Evolutionary conservation across 2,329 filamentous ascomycete species (phyloP).

Genomic region (Leptosphaerulina australis): DNA sequence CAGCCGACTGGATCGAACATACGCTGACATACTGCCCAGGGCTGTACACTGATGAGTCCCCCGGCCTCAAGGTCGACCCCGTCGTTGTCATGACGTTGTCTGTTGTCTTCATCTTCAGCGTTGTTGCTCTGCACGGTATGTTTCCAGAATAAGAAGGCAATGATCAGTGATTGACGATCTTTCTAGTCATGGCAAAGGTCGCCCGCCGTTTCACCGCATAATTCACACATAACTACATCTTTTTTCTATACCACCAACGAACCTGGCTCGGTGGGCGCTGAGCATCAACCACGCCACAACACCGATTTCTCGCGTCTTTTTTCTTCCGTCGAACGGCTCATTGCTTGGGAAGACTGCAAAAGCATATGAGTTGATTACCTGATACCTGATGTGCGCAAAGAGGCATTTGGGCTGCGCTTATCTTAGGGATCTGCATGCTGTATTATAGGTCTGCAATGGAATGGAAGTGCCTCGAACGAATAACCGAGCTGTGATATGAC

Average conservation of each 20-base stretch:
- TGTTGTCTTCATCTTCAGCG: slow-evolving; percentile 97
- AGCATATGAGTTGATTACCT: slow-evolving; percentile 28
- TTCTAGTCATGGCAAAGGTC: slow-evolving; percentile 88
- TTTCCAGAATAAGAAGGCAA: not conserved
- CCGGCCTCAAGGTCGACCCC: slow-evolving; percentile 95
- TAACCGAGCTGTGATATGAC: not conserved
- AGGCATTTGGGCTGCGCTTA: slow-evolving; percentile 21
- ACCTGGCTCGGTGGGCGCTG: slow-evolving; percentile 5
- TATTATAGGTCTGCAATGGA: slow-evolving; percentile 43
- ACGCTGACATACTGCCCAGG: slow-evolving; percentile 54
- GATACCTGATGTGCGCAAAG: slow-evolving; percentile 18
- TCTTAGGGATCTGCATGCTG: slow-evolving; percentile 33
- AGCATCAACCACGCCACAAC: slow-evolving; percentile 3
- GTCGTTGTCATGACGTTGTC: slow-evolving; percentile 96
- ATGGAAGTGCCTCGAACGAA: slow-evolving; percentile 26
- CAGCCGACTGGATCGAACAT: not conserved
- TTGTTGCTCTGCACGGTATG: slow-evolving; percentile 96
- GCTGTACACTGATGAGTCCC: slow-evolving; percentile 98
- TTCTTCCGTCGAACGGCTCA: slow-evolving; percentile 18
- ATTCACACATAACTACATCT: slow-evolving; percentile 1
- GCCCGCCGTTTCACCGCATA: slow-evolving; percentile 80
- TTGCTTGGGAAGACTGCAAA: slow-evolving; percentile 32
- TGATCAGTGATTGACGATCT: slow-evolving; percentile 26
- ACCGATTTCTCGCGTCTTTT: slow-evolving; percentile 13
- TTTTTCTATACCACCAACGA: slow-evolving; percentile 18